Conservation (phyloP, 1,284 basidiomycete species). For the Boletus albobrunnescens region DNA sequence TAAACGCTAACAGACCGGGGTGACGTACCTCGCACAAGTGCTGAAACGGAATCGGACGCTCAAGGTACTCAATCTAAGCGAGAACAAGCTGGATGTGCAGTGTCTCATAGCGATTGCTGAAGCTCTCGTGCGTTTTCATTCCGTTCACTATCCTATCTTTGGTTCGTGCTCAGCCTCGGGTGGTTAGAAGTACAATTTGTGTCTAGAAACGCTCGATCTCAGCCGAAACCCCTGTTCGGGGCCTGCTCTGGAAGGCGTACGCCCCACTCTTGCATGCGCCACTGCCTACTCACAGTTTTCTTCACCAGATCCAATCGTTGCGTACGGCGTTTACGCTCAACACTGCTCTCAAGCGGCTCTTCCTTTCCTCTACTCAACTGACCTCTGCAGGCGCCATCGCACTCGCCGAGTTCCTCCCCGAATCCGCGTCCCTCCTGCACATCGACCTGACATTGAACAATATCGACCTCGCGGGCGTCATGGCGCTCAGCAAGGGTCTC, state of each 20-base stretch:
- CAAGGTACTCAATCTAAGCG: slow-evolving; percentile 89
- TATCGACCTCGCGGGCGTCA: slow-evolving; percentile 86
- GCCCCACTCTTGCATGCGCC: slow-evolving; percentile 22
- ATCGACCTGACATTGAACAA: slow-evolving; percentile 81
- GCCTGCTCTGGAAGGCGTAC: slow-evolving; percentile 79
- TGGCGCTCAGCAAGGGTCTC: slow-evolving; percentile 85
- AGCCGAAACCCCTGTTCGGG: slow-evolving; percentile 93
- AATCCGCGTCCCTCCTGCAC: slow-evolving; percentile 83
- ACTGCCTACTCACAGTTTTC: not conserved
- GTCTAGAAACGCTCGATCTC: slow-evolving; percentile 90
- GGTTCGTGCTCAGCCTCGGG: not conserved
- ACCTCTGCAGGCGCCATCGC: slow-evolving; percentile 88
- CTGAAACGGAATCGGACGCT: slow-evolving; percentile 93
- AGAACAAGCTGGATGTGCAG: slow-evolving; percentile 86
- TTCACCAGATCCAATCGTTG: slow-evolving; percentile 75
- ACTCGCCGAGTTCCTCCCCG: slow-evolving; percentile 93
- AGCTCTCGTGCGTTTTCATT: slow-evolving; percentile 61
- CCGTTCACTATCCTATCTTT: not conserved
- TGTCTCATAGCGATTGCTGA: slow-evolving; percentile 85
- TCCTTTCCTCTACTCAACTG: slow-evolving; percentile 82
- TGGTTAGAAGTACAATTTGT: slow-evolving; percentile 87
- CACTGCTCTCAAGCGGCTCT: slow-evolving; percentile 86
- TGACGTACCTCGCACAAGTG: slow-evolving; percentile 90
- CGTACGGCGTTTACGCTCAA: slow-evolving; percentile 93
- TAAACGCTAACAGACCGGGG: slow-evolving; percentile 53